Conservation (phyloP, 2,329 filamentous ascomycete species). For the Huntiella decipiens region DNA sequence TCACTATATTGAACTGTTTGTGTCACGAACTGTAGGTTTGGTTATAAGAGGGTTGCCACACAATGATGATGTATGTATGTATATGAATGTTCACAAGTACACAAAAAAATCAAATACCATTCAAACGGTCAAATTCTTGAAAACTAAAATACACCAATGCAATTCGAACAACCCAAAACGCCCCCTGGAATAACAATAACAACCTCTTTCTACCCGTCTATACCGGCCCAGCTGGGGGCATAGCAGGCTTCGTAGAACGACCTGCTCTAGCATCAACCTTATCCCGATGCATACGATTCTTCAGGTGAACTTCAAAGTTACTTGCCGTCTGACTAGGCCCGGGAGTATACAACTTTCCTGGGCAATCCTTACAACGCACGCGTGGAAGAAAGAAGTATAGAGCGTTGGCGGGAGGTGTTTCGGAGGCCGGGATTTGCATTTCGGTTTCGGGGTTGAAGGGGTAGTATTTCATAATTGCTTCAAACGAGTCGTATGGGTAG, state of each 20-base stretch:
- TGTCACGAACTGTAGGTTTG: no score
- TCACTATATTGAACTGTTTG: no score
- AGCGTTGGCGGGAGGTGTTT: conserved; percentile 39
- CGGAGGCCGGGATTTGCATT: conserved; percentile 35
- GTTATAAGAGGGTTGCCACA: no score
- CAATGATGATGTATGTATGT: no score
- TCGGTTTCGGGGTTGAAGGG: conserved; percentile 57
- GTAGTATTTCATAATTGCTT: conserved; percentile 78
- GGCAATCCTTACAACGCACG: conserved; percentile 82
- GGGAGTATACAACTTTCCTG: conserved; percentile 82
- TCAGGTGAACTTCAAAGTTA: conserved; percentile 85
- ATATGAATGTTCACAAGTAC: no score
- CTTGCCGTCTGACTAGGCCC: conserved; percentile 67
- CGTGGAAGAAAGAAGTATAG: conserved; percentile 73
- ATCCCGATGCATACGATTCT: conserved; percentile 63
- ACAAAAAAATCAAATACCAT: no score
- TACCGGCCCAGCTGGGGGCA: neutral
- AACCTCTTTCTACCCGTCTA: neutral
- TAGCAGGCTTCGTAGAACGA: conserved; percentile 12
- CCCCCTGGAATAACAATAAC: neutral
- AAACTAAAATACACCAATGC: no score
- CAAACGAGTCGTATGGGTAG: conserved; percentile 70
- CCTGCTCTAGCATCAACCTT: conserved; percentile 30
- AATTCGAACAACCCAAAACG: no score
- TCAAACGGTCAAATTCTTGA: no score